phyloP scores from a whole-genome alignment of 2,329 filamentous ascomycete species.

The Fusarium torulosum region DNA sequence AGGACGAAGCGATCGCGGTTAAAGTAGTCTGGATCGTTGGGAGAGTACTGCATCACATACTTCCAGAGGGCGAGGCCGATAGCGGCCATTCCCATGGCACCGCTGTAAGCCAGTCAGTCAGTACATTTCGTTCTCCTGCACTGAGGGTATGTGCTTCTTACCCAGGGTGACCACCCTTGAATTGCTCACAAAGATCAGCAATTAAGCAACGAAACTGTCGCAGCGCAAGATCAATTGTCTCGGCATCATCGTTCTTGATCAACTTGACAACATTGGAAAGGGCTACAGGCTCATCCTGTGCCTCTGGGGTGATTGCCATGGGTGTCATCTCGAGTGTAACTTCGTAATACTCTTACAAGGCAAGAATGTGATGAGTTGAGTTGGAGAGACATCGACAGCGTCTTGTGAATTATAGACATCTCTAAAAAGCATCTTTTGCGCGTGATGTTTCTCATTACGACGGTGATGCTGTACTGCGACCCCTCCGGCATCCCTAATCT shows the following conservation, averaged over 20 bases:
- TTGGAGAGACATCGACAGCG: not conserved
- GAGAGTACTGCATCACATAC: slow-evolving; percentile 71
- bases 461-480: not conserved
- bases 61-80: slow-evolving; percentile 72
- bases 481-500: not conserved
- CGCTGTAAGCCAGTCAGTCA: slow-evolving; percentile 37
- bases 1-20: slow-evolving; percentile 73
- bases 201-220: slow-evolving; percentile 72
- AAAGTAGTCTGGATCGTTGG: slow-evolving; percentile 67
- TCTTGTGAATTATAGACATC: slow-evolving; percentile 20
- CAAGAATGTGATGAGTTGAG: not conserved
- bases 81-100: slow-evolving; percentile 70
- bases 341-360: slow-evolving; percentile 6
- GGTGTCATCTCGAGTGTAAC: slow-evolving; percentile 39
- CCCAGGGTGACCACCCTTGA: slow-evolving; percentile 77
- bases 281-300: slow-evolving; percentile 32
- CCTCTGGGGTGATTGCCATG: slow-evolving; percentile 41
- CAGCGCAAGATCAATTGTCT: slow-evolving; percentile 63
- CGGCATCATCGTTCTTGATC: slow-evolving; percentile 45
- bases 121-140: not conserved
- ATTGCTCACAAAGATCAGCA: slow-evolving; percentile 77
- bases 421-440: slow-evolving; percentile 17
- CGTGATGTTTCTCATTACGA: slow-evolving; percentile 14
- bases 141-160: slow-evolving; percentile 49
- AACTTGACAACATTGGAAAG: slow-evolving; percentile 41